Base-by-base conservation (phyloP, 177 flowering plant species). In the Vitis hybrid region DNA sequence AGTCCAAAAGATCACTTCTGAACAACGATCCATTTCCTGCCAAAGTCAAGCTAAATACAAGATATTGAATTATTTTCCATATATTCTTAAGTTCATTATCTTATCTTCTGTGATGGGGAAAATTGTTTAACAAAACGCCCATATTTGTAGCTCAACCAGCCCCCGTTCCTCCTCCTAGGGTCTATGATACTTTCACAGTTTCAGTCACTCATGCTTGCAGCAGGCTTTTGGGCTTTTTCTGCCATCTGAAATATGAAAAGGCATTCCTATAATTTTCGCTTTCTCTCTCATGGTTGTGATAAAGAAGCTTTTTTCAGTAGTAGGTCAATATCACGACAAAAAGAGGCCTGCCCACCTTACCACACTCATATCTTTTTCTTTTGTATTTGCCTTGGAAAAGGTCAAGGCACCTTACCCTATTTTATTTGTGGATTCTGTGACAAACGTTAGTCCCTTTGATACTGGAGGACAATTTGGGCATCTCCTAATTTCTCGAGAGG, bases 391-490 rank as follows among this genome's bases (percentile, higher is more conserved):
- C 40, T 81, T 75, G 78, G 82, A 73, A 81, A 85, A 83, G 83
- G 87, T 83, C 88, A 83, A 83, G 74, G 8, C 35, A 16, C 62
- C 65, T 13, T 27, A 19, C 12, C 40, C 35, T 76, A 51, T 77
- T 77, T 70, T 70, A 73, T 57, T 78, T n/a, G 69, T 2, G 70
- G 88, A 89, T 83, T 87, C 93, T 83, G 40, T 72, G 91, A 87
- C 97, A 90, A 90, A 83, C 80, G 73, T 62, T 72, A 80, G 72
- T 74, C 67, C 66, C 66, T 77, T 74, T 68, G 78, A 51, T 67
- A 73, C 87, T 82, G 69, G 35, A 88, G 76, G 91, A 82, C 91
- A 88, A 78, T 67, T 40, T 72, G 73, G 84, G 87, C 66, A 82
- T 81, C 88, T 70, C 64, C 62, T 59, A 16, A 2, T 70, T 68